Percentiles rank a stretch among this genome's conserved stretches.
Conservation (phyloP, 2,329 filamentous ascomycete species). For the Chrysoporthe deuterocubensis region DNA sequence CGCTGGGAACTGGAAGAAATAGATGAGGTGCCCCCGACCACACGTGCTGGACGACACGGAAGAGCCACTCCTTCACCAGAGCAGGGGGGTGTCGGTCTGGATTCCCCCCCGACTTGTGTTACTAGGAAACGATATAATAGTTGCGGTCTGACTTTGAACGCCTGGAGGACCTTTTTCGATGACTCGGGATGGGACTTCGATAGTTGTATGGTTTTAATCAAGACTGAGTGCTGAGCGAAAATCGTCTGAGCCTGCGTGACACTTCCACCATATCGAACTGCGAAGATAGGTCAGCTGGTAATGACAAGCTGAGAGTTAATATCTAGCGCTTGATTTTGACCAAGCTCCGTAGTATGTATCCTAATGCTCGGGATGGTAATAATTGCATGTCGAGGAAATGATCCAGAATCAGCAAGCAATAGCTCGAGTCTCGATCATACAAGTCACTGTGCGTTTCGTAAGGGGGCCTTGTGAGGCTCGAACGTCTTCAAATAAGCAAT, state of each 20-base stretch:
- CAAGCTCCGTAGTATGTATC: too few species aligned
- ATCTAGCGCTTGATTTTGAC: too few species aligned
- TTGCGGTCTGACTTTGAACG: too few species aligned
- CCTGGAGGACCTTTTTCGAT: too few species aligned
- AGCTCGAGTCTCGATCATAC: neutral
- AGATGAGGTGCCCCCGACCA: neutral
- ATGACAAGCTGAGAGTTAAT: too few species aligned
- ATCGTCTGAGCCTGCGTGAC: neutral
- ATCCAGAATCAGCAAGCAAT: neutral
- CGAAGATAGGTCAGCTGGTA: too few species aligned
- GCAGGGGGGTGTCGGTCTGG: too few species aligned
- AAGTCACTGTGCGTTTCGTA: neutral
- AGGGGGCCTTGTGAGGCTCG: neutral
- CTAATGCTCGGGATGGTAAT: too few species aligned
- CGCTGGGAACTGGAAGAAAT: slow-evolving; percentile 60
- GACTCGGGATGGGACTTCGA: too few species aligned
- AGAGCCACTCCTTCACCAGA: too few species aligned
- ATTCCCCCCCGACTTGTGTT: neutral
- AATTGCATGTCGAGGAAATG: too few species aligned
- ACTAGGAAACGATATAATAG: neutral
- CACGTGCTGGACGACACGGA: neutral
- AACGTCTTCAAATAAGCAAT: neutral
- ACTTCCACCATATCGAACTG: neutral
- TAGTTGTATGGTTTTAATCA: neutral
- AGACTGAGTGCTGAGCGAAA: neutral